A percentile compares a stretch with the other conserved stretches of the same genome.
Conservation (phyloP, 202 grass and related monocot species). For the Sporobolus alterniflorus region DNA sequence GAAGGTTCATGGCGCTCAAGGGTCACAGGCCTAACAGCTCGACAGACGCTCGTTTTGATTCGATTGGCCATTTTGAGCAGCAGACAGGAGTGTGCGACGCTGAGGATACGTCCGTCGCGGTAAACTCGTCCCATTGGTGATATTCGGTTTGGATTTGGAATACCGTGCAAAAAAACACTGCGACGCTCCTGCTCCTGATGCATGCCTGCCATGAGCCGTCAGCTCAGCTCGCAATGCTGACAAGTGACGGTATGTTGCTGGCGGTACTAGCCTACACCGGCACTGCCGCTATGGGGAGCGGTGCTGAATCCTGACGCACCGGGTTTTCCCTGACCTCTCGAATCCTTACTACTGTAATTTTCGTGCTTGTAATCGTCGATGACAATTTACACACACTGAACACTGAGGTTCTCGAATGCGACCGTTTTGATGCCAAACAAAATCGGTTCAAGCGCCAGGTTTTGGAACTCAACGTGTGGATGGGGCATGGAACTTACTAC, state of each 20-base stretch:
- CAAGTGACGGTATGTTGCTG: neutral
- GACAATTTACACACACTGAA: too few species aligned
- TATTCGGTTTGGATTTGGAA: neutral
- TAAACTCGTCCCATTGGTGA: neutral
- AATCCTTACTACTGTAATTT: too few species aligned
- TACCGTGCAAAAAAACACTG: neutral
- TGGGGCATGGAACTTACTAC: too few species aligned
- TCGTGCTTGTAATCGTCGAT: too few species aligned
- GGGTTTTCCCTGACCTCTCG: too few species aligned
- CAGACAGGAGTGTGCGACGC: neutral
- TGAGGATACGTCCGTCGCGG: neutral
- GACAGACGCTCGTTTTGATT: neutral
- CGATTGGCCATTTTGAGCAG: neutral
- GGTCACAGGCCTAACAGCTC: neutral
- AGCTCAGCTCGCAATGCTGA: neutral
- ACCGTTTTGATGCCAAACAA: too few species aligned
- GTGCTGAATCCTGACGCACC: too few species aligned
- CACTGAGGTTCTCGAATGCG: too few species aligned
- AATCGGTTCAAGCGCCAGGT: too few species aligned
- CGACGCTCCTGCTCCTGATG: neutral
- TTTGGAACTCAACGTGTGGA: too few species aligned
- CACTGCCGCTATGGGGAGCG: too few species aligned
- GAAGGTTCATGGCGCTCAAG: too few species aligned
- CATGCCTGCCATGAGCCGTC: conserved; percentile 24
- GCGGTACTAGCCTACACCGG: neutral